Evolutionary conservation across 2,329 filamentous ascomycete genomes (phyloP).

Genomic region (Pseudocercospora macadamiae): DNA sequence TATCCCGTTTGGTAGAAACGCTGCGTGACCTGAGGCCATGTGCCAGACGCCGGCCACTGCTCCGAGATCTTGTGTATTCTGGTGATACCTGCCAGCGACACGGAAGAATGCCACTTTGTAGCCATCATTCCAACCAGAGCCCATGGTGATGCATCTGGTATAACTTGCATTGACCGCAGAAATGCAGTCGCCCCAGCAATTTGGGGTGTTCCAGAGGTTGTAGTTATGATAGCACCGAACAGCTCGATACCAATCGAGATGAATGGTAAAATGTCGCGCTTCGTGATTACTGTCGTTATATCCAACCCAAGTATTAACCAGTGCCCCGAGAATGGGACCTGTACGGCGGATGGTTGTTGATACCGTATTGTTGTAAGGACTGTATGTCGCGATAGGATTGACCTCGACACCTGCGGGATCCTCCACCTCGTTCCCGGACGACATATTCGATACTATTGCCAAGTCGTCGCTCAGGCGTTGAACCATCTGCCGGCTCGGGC

Average conservation of each 20-base stretch:
- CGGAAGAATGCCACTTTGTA: slow-evolving; percentile 13
- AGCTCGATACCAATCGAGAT: neutral
- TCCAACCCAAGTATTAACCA: slow-evolving; percentile 10
- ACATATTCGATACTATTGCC: neutral
- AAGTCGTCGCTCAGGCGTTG: slow-evolving; percentile 21
- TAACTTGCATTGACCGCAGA: slow-evolving; percentile 8
- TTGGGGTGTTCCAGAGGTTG: neutral
- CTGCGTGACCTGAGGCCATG: slow-evolving; percentile 26
- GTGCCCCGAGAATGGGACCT: slow-evolving; percentile 18
- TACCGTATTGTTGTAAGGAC: slow-evolving; percentile 16
- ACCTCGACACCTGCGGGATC: too few species aligned
- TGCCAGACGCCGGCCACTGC: too few species aligned
- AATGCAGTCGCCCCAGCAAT: neutral
- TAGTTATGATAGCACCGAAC: slow-evolving; percentile 22
- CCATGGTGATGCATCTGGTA: slow-evolving; percentile 29
- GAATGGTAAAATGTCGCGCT: slow-evolving; percentile 5
- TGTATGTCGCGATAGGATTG: slow-evolving; percentile 7
- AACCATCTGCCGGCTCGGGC: slow-evolving; percentile 30
- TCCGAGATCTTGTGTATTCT: too few species aligned
- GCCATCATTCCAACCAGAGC: slow-evolving; percentile 22
- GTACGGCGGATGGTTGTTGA: slow-evolving; percentile 15
- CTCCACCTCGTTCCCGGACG: too few species aligned
- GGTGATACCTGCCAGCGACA: neutral
- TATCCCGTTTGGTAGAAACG: slow-evolving; percentile 19
- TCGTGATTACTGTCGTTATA: neutral